Percentiles rank a stretch among this genome's conserved stretches.
Conservation (phyloP, 192 early-diverging fungal genomes). For the Gaertneriomyces semiglobifer region DNA sequence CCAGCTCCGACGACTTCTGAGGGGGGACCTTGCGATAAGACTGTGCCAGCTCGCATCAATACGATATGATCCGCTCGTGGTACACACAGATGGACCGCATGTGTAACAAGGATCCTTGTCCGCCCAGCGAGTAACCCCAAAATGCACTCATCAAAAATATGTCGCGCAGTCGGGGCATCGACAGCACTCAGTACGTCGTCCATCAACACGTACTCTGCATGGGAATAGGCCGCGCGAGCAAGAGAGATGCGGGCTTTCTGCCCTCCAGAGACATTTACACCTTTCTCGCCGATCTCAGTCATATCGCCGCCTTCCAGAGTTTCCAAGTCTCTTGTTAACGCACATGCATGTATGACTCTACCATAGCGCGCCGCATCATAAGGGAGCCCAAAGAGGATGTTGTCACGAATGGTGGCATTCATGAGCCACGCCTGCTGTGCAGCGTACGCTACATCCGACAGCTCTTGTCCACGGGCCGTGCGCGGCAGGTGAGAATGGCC, state of each 20-base stretch:
- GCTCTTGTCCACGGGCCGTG: background rate
- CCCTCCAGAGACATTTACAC: constrained; percentile 49
- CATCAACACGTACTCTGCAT: constrained; percentile 66
- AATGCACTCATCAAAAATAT: constrained; percentile 77
- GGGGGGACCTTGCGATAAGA: constrained; percentile 17
- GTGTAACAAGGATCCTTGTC: constrained; percentile 89
- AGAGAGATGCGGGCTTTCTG: constrained; percentile 49
- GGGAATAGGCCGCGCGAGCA: constrained; percentile 74
- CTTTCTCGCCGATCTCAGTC: constrained; percentile 79
- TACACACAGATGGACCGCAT: constrained; percentile 49
- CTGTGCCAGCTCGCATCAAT: constrained; percentile 38
- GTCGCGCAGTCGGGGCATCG: constrained; percentile 88
- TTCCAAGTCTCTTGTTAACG: constrained; percentile 78
- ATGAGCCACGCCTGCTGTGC: constrained; percentile 67
- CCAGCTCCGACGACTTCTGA: constrained; percentile 7
- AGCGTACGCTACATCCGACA: constrained; percentile 66
- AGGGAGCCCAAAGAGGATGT: constrained; percentile 78
- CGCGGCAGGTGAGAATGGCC: constrained; percentile 38
- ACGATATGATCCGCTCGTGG: constrained; percentile 43
- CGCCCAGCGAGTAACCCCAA: constrained; percentile 68
- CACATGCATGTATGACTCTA: constrained; percentile 77
- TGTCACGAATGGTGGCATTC: constrained; percentile 60
- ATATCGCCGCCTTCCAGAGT: constrained; percentile 80
- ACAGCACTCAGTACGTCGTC: constrained; percentile 92
- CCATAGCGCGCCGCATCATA: constrained; percentile 75